Evolutionary conservation across 768 basidiomycete genomes (phyloP), one percentile per base, ranked within the genome.

Genomic region (Trametes elegans): DNA sequence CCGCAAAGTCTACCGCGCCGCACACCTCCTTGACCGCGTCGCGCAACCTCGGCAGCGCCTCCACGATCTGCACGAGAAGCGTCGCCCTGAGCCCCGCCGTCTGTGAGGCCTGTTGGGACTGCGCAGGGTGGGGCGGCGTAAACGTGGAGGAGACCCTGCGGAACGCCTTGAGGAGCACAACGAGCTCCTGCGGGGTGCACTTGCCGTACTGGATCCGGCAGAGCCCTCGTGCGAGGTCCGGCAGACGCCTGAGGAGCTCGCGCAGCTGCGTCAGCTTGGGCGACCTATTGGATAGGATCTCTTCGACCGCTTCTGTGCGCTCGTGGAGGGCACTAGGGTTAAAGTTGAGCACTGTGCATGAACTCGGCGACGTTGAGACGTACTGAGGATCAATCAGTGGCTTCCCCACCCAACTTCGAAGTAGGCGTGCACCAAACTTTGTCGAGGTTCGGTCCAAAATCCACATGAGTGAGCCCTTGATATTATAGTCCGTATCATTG

Each of bases 201-300:
- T 93, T 90, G 42, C 93, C 90, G 62, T 96, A 96, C 65, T 95
- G 92, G 28, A 98, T 88, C 27, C 93, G 76, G 57, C 85, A 88
- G 14, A 98, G 73, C 0, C 96, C 96, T 65, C 82, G 87, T 0
- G 88, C 84, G 41, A 98, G 81, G 67, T 98, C 94, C 0, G 94
- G 93, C n/a, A 93, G 76, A 29, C 80, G 80, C 65, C 73, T 84
- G 51, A 96, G 74, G n/a, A 82, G 66, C 31, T 81, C 76, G 16
- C 88, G 82, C n/a, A 96, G 76, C 29, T 77, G 79, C 31, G 81
- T 79, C 36, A 95, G 73, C 38, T 77, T 77, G 14, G 83, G 81
- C 0, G 84, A 87, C 14, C 76, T 69, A 61, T 83, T 87, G 6
- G 73, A 63, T 43, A 79, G 69, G 49, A 98, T 86, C 69, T 98